Percentiles rank a stretch among this genome's conserved stretches.
phyloP scores from a whole-genome alignment of 2,329 filamentous ascomycete species.

The Phialophora tarda region DNA sequence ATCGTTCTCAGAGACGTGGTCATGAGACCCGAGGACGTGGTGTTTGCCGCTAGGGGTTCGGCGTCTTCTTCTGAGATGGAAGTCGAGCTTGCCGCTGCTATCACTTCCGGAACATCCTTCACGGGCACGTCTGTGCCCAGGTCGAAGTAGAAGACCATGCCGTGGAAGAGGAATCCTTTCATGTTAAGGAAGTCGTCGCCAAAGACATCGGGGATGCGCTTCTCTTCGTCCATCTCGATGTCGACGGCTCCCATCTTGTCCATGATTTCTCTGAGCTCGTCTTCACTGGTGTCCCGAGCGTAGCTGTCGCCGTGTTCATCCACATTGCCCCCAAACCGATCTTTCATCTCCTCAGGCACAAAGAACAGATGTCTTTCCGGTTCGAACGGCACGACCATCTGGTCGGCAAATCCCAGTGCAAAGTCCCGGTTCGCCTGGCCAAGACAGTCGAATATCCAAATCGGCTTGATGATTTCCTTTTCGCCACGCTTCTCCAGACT shows the following conservation, averaged over 20 bases:
- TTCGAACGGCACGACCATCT: conserved; percentile 69
- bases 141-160: conserved; percentile 53
- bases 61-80: conserved; percentile 15
- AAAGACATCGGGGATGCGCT: conserved; percentile 39
- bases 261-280: conserved; percentile 60
- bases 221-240: conserved; percentile 37
- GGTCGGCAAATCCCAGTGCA: conserved; percentile 57
- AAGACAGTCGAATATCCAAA: conserved; percentile 85
- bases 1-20: conserved; percentile 59
- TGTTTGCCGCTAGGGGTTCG: neutral
- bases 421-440: conserved; percentile 59
- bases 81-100: neutral
- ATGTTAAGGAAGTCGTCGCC: conserved; percentile 29
- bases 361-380: conserved; percentile 73
- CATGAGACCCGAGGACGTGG: conserved; percentile 35
- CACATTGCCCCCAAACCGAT: conserved; percentile 59
- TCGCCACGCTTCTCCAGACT: conserved; percentile 76
- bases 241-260: conserved; percentile 46
- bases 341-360: conserved; percentile 62
- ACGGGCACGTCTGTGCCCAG: conserved; percentile 3
- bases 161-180: conserved; percentile 57
- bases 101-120: neutral
- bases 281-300: conserved; percentile 67
- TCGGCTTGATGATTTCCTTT: conserved; percentile 75
- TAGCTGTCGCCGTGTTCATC: conserved; percentile 87